Evolutionary conservation across 2,329 filamentous ascomycete genomes (phyloP).

Genomic region (Fusarium verticillioides): DNA sequence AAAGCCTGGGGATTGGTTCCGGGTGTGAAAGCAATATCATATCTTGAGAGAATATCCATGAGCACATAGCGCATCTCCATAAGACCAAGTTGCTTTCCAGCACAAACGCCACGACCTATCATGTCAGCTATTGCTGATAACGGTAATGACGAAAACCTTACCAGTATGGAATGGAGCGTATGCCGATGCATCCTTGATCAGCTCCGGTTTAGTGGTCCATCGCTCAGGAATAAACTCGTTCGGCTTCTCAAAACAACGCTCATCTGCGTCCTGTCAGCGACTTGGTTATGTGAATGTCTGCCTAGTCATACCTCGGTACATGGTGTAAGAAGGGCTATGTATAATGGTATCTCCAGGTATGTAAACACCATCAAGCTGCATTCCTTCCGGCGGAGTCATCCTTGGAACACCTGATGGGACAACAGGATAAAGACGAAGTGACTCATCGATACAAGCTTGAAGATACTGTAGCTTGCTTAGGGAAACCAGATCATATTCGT

Average conservation of each 20-base stretch:
- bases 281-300: too few relatives aligned
- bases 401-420: conserved; percentile 15
- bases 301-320: conserved; percentile 16
- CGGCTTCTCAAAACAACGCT: conserved; percentile 16
- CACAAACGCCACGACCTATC: conserved; percentile 23
- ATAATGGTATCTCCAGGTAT: conserved; percentile 11
- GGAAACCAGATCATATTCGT: not conserved
- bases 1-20: not conserved
- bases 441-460: conserved; percentile 34
- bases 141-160: not conserved
- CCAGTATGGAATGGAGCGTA: conserved; percentile 27
- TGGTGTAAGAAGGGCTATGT: not conserved
- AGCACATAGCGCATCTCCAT: conserved; percentile 35
- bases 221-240: conserved; percentile 31
- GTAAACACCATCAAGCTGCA: conserved; percentile 4
- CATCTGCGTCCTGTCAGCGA: not conserved
- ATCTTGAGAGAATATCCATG: conserved; percentile 11
- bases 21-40: conserved; percentile 8
- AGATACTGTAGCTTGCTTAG: conserved; percentile 23
- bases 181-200: conserved; percentile 6
- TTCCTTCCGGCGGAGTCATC: conserved; percentile 8
- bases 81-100: conserved; percentile 30
- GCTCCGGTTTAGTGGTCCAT: conserved; percentile 24
- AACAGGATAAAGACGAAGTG: conserved; percentile 27
- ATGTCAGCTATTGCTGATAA: not conserved